A percentile compares a stretch with the other conserved stretches of the same genome.
phyloP scores from a whole-genome alignment of 129 eudicot species.

The Saposhnikovia divaricata region DNA sequence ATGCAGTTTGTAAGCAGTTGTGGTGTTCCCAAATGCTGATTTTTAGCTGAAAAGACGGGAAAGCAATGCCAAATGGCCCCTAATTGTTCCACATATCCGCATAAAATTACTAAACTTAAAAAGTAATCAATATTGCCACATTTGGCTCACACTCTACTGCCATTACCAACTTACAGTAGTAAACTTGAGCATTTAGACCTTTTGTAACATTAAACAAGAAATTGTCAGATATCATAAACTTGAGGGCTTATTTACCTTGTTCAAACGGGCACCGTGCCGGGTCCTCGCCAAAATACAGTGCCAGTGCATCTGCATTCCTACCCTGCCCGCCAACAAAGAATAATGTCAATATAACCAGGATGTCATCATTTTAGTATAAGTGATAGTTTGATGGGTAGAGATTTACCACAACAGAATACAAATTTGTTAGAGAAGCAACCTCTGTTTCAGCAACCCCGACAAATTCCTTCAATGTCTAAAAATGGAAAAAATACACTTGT shows the following conservation, averaged over 20 bases:
- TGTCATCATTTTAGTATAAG: conserved; percentile 2
- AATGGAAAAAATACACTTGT: conserved; percentile 2
- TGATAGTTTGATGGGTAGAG: conserved; percentile 11
- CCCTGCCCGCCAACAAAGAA: conserved; percentile 46
- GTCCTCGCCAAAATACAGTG: conserved; percentile 91
- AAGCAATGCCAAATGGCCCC: neutral
- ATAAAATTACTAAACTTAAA: neutral
- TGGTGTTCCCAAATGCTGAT: neutral
- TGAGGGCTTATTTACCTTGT: conserved; percentile 54
- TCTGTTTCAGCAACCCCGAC: conserved; percentile 61
- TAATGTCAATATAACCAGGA: neutral
- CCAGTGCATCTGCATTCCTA: conserved; percentile 84
- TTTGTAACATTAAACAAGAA: neutral
- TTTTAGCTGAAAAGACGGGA: neutral
- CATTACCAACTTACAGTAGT: neutral
- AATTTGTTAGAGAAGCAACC: conserved; percentile 47
- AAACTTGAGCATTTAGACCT: neutral
- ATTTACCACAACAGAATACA: conserved; percentile 78
- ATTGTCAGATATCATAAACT: neutral
- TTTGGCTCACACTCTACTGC: neutral
- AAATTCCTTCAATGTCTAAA: conserved; percentile 70
- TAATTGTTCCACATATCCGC: neutral
- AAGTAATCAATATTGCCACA: neutral
- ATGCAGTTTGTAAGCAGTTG: neutral
- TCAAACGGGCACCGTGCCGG: conserved; percentile 94